A percentile compares a stretch with the other conserved stretches of the same genome.
Evolutionary conservation across 2,329 filamentous ascomycete species (phyloP).

Genomic region (Fonsecaea nubica): DNA sequence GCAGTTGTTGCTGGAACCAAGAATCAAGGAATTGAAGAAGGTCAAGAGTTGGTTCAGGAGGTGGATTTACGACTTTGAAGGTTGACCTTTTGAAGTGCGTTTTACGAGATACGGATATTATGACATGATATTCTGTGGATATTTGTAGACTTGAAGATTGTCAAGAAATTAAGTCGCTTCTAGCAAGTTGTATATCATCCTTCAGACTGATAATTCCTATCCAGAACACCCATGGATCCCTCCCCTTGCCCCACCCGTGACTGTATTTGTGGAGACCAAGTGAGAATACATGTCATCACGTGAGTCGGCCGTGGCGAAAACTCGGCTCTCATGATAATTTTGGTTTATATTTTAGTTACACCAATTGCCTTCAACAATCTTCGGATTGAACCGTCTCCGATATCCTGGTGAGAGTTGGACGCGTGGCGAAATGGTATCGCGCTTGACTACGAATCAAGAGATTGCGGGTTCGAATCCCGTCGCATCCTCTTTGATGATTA

Average conservation of each 20-base stretch:
- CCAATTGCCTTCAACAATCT: too few species aligned
- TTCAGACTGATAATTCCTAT: too few species aligned
- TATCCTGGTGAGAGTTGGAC: neutral
- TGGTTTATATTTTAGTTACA: too few species aligned
- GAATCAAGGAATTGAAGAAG: slow-evolving; percentile 36
- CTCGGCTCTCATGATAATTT: too few species aligned
- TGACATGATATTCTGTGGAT: neutral
- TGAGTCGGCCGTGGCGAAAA: neutral
- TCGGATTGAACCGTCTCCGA: too few species aligned
- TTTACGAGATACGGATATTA: neutral
- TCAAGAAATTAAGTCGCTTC: too few species aligned
- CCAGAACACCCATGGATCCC: too few species aligned
- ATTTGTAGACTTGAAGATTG: neutral
- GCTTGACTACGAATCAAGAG: slow-evolving; percentile 54
- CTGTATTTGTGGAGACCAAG: too few species aligned
- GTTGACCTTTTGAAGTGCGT: slow-evolving; percentile 1
- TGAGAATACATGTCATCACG: neutral
- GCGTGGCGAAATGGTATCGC: slow-evolving; percentile 47
- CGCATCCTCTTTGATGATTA: neutral
- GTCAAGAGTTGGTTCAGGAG: slow-evolving; percentile 36
- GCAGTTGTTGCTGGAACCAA: slow-evolving; percentile 49
- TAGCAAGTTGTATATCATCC: too few species aligned
- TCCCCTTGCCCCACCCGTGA: too few species aligned
- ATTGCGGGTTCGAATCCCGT: slow-evolving; percentile 42
- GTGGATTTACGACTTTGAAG: slow-evolving; percentile 37